Base-by-base conservation (phyloP, 208 protist species). In the Wallacemonas collosoma region DNA sequence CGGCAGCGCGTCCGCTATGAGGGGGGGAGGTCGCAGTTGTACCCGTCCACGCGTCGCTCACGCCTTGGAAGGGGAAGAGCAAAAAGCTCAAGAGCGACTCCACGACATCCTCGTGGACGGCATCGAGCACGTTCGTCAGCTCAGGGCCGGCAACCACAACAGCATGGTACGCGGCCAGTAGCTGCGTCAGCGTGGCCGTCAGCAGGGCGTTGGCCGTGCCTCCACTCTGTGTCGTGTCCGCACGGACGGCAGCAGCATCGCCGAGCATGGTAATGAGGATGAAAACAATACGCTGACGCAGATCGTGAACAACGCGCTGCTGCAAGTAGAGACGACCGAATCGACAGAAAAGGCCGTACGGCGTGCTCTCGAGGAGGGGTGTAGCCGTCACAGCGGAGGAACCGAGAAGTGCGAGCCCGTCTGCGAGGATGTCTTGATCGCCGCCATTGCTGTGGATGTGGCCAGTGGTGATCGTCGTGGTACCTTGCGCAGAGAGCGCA, bases 271-370 rank as follows among this genome's bases (percentile, higher is more conserved):
- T 73, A 41, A 81, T 76, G 2, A 79, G 54, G 14, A 93, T 65
- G 57, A 89, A 93, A 2, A 79, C 79, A 41, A 92, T 71, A 5
- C 88, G 73, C 56, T 82, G 81, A 15, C 90, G 73, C 38, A 95
- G 76, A 47, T 82, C 79, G 57, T 85, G 66, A 8, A 72, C 64
- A n/a, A 92, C 73, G 12, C 74, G 71, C 62, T 92, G 81, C 15
- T 85, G 78, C n/a, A 91, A 55, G 78, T 90, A 92, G 43, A 79
- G 82, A 26, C 90, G 77, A 40, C 82, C 84, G 73, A 86, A 92
- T 54, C 71, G 68, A 78, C 80, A 95, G 71, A 93, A 91, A 44
- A 70, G 75, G n/a, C 47, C 57, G 15, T 4, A 57, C 36, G 55
- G 26, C 6, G 67, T 58, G 53, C 35, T 44, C 53, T 57, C 66